Conservation (phyloP, 2,329 filamentous ascomycete genomes). For the Colletotrichum filicis region DNA sequence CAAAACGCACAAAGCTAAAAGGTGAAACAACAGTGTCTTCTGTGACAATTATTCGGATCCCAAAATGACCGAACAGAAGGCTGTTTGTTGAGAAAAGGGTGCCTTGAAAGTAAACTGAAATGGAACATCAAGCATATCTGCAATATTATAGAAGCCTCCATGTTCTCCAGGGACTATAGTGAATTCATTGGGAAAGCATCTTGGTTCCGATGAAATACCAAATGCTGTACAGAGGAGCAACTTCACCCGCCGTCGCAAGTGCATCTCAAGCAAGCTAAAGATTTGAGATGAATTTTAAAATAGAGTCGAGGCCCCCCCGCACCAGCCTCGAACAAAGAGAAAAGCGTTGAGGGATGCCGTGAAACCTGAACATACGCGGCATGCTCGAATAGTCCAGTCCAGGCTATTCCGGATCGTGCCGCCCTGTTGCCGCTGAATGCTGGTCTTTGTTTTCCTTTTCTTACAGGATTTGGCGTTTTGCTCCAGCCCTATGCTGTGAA, state of each 20-base stretch:
- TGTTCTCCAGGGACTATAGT: neutral
- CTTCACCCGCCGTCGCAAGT: neutral
- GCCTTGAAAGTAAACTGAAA: neutral
- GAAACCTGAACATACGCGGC: neutral
- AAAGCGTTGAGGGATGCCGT: neutral
- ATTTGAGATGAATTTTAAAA: neutral
- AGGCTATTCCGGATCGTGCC: neutral
- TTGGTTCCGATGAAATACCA: neutral
- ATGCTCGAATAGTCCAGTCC: neutral
- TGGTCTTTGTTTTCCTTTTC: neutral
- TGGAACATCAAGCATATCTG: neutral
- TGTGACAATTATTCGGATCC: neutral
- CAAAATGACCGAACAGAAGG: neutral
- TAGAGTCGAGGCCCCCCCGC: neutral
- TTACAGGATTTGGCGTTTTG: neutral
- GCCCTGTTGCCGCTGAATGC: neutral
- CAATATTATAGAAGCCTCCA: neutral
- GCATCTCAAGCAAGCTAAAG: neutral
- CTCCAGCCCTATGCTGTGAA: no score
- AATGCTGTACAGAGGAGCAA: neutral
- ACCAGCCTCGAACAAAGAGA: neutral
- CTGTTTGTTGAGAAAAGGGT: neutral
- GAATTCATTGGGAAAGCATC: neutral
- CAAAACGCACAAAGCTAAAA: neutral
- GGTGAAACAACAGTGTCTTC: neutral